A percentile compares a stretch with the other conserved stretches of the same genome.
Evolutionary conservation across 163 green algal species (phyloP).

Genomic region (Coccomyxa subellipsoidea): DNA sequence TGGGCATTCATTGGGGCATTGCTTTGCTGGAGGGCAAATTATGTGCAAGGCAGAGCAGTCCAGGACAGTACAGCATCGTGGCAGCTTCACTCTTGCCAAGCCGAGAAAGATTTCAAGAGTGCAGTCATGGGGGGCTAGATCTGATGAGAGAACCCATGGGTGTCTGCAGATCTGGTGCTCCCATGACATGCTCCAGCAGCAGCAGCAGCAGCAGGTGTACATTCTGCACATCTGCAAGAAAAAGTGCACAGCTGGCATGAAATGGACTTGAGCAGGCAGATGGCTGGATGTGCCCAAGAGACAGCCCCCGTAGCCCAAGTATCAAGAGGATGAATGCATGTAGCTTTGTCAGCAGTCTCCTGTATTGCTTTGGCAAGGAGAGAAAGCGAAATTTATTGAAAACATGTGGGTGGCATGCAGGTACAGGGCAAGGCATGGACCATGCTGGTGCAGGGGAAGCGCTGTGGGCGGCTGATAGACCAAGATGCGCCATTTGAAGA

Average conservation of each 20-base stretch:
- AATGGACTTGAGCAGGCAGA: no score
- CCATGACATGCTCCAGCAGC: neutral
- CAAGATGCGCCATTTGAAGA: neutral
- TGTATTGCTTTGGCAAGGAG: neutral
- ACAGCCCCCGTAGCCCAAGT: no score
- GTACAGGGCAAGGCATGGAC: constrained; percentile 21
- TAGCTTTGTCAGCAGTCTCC: neutral
- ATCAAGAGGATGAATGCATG: no score
- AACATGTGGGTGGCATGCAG: neutral
- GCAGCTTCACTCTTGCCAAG: no score
- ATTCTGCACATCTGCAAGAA: neutral
- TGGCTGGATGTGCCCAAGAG: no score
- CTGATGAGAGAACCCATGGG: no score
- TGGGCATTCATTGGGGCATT: no score
- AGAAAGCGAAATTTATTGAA: neutral
- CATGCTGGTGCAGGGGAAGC: constrained; percentile 21
- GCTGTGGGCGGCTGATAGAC: constrained; percentile 13
- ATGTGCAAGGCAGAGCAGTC: no score
- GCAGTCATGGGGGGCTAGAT: no score
- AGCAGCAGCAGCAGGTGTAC: neutral
- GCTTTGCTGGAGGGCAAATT: no score
- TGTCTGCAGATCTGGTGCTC: constrained; percentile 2
- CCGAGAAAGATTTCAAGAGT: no score
- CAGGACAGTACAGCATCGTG: no score
- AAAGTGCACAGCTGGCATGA: neutral